phyloP scores from a whole-genome alignment of 1,284 basidiomycete genomes.

The Inonotus obliquus region DNA sequence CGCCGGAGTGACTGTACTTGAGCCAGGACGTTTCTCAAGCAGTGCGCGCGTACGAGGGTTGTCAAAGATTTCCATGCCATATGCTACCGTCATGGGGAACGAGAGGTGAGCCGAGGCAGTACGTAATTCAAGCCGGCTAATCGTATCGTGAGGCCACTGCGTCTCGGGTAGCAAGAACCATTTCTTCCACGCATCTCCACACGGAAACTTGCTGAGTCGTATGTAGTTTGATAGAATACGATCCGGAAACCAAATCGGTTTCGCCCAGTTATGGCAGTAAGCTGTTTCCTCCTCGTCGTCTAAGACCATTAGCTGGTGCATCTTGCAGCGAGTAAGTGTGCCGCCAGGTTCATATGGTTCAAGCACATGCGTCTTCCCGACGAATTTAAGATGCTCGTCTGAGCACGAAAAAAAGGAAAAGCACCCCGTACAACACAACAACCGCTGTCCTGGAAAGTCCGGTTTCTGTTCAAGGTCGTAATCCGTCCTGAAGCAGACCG shows the following conservation, averaged over 20 bases:
- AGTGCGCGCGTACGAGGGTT: neutral
- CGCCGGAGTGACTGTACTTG: neutral
- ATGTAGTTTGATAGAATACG: neutral
- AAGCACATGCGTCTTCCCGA: neutral
- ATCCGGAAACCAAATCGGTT: neutral
- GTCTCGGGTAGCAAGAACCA: neutral
- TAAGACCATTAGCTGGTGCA: neutral
- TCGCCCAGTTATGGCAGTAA: neutral
- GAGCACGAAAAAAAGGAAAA: neutral
- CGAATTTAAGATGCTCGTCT: neutral
- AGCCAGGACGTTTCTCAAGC: neutral
- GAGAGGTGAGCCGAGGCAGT: neutral
- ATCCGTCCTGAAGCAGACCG: constrained; percentile 1
- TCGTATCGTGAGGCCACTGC: neutral
- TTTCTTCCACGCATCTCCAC: neutral
- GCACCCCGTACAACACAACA: neutral
- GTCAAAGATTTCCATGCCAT: constrained; percentile 5
- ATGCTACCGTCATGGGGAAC: neutral
- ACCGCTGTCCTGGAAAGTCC: neutral
- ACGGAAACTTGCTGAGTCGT: neutral
- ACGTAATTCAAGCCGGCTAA: neutral
- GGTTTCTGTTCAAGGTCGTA: neutral
- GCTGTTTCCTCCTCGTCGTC: neutral
- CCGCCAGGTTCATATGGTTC: neutral
- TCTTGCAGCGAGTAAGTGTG: neutral